phyloP scores from a whole-genome alignment of 2,329 filamentous ascomycete species.

The Alternaria solani region DNA sequence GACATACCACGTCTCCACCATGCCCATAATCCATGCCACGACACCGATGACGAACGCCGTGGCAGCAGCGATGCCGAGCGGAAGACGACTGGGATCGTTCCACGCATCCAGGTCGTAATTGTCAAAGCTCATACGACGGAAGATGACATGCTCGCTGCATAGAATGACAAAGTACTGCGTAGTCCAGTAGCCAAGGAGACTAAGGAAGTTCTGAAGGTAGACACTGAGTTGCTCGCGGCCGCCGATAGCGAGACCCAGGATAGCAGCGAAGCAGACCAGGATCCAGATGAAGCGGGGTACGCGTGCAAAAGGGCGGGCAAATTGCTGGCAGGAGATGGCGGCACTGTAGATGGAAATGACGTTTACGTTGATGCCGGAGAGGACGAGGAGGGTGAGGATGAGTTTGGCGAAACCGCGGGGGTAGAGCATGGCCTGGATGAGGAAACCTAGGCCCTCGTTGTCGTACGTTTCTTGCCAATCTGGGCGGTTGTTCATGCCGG shows the following conservation, averaged over 20 bases:
- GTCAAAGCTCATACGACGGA: constrained; percentile 59
- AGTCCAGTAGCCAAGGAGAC: constrained; percentile 58
- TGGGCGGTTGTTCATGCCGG: constrained; percentile 43
- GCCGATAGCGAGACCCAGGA: constrained; percentile 55
- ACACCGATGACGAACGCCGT: constrained; percentile 52
- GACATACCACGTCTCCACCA: constrained; percentile 66
- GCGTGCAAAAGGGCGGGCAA: constrained; percentile 59
- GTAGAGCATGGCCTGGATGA: constrained; percentile 57
- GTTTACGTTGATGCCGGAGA: constrained; percentile 57
- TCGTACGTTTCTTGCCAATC: constrained; percentile 53
- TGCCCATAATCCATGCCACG: constrained; percentile 62
- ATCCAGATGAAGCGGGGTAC: constrained; percentile 62
- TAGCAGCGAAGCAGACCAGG: constrained; percentile 53
- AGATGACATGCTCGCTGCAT: constrained; percentile 56
- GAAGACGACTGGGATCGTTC: constrained; percentile 55
- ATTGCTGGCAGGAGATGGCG: constrained; percentile 57
- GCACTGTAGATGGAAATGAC: constrained; percentile 61
- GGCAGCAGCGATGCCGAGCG: constrained; percentile 53
- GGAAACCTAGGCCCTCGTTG: constrained; percentile 57
- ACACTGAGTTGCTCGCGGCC: constrained; percentile 53
- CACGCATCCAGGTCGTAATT: constrained; percentile 58
- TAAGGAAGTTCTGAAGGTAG: constrained; percentile 57
- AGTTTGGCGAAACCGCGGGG: constrained; percentile 60
- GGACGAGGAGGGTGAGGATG: constrained; percentile 54
- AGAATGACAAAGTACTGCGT: constrained; percentile 58